phyloP scores from a whole-genome alignment of 345 rosid species.

The Pistacia vera region DNA sequence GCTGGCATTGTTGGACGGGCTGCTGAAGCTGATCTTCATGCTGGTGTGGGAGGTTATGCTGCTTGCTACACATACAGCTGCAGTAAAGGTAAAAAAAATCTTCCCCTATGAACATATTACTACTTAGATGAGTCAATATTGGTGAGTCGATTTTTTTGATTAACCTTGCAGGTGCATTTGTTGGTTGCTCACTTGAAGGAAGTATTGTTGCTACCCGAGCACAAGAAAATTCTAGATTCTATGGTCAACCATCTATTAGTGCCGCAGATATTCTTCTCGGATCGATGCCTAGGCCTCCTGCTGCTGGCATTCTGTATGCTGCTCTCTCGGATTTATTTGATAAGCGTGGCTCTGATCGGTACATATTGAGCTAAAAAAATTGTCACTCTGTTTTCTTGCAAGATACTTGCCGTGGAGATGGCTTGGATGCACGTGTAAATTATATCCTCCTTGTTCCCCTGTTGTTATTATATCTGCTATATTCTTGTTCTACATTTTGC shows the following conservation, averaged over 20 bases:
- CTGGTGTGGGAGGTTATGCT: conserved; percentile 32
- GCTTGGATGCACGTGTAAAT: conserved; percentile 14
- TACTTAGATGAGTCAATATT: background rate
- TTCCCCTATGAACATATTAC: background rate
- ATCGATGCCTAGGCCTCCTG: conserved; percentile 26
- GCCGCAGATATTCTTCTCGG: conserved; percentile 32
- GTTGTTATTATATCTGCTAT: background rate
- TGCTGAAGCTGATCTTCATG: conserved; percentile 28
- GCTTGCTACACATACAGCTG: conserved; percentile 30
- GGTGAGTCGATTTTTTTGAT: background rate
- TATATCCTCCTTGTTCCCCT: background rate
- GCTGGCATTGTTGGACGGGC: conserved; percentile 25
- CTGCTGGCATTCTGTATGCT: conserved; percentile 25
- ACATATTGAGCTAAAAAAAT: background rate
- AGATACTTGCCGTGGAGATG: background rate
- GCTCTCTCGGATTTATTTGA: conserved; percentile 25
- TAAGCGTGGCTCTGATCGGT: conserved; percentile 17
- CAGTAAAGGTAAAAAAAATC: conserved; percentile 21
- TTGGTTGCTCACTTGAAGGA: conserved; percentile 32
- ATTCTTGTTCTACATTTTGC: background rate
- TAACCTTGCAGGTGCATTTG: conserved; percentile 29
- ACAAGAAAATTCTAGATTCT: conserved; percentile 26
- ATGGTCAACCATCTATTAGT: conserved; percentile 18
- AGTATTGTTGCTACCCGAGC: conserved; percentile 14
- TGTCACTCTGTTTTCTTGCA: background rate